Evolutionary conservation across 352 stramenopile species (phyloP), one percentile per base, ranked within the genome.

Genomic region (Phytophthora macrochlamydospora): DNA sequence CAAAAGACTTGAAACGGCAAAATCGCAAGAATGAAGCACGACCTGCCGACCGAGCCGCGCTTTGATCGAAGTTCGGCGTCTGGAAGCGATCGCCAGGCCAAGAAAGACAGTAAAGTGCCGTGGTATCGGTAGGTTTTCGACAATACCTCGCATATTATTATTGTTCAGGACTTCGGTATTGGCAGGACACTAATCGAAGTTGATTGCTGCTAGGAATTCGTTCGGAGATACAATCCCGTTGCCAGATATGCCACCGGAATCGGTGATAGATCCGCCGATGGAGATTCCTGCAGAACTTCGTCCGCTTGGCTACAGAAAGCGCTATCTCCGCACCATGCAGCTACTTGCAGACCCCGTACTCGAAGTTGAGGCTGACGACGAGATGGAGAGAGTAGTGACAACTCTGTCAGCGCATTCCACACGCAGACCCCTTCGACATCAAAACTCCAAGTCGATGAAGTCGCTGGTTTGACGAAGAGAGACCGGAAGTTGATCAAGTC

Each of bases 241-340:
- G 14, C 53, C 69, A 1, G 65, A 79, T 11, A 56, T 87, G 30
- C 79, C 79, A 7, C 67, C 59, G 9, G 72, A 85, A 43, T 75
- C 75, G 2, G 29, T 81, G 13, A 75, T 82, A 51, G 83, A 90
- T 14, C 62, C 78, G 37, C 80, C 83, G 2, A 56, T 92, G n/a
- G 62, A 59, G n/a, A 83, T 92, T 29, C 81, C 83, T 0, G 38
- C 62, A 29, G 79, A 91, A 2, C 69, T 91, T 38, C 76, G 79
- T 1, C 83, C 83, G 6, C 65, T 90, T 5, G 59, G 76, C 24
- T 48, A 61, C 37, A 85, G 73, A 60, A 58, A 59, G 2, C 73
- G 80, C 3, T 91, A 92, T 50, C 49, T 92, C 7, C 78, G 83
- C 42, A 89, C 83, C 0, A 76, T 92, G 59, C 83, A 91, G 59